These are phyloP conservation scores for Panicum hallii DNA, from an alignment of 202 grass and related monocot species.

Conservation along the genomic window DNA sequence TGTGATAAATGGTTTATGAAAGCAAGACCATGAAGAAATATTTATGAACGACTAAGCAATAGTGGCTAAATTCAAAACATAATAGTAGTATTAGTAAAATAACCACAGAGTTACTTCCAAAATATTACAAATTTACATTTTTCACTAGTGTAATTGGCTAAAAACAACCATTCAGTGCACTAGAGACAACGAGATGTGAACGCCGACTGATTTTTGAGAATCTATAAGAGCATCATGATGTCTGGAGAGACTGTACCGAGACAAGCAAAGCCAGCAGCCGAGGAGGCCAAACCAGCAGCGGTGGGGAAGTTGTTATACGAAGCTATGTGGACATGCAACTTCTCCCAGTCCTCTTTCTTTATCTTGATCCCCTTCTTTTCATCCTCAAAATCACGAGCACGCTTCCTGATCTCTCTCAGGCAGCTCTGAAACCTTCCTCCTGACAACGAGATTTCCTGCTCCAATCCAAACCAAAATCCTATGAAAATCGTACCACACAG, in stretches of 20 bases:
- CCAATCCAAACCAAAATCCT: slow-evolving; percentile 39
- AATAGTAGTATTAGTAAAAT: not conserved
- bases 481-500: not conserved
- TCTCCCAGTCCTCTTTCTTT: slow-evolving; percentile 86
- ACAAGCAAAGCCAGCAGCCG: slow-evolving; percentile 88
- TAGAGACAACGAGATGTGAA: not conserved
- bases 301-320: slow-evolving; percentile 95
- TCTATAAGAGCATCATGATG: not conserved
- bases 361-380: slow-evolving; percentile 69
- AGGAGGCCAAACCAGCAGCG: slow-evolving; percentile 91
- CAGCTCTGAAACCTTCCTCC: slow-evolving; percentile 85
- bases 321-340: slow-evolving; percentile 78
- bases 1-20: not conserved
- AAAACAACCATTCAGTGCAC: not conserved
- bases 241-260: slow-evolving; percentile 56
- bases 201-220: not conserved
- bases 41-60: slow-evolving; percentile 21
- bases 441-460: slow-evolving; percentile 73
- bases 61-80: not conserved
- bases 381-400: slow-evolving; percentile 69
- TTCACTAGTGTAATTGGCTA: not conserved
- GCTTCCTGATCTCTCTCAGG: slow-evolving; percentile 77
- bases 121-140: not conserved
- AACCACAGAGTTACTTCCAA: not conserved
- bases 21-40: not conserved